Evolutionary conservation across 2,329 filamentous ascomycete genomes (phyloP).

Genomic region (Leptosphaerulina australis): DNA sequence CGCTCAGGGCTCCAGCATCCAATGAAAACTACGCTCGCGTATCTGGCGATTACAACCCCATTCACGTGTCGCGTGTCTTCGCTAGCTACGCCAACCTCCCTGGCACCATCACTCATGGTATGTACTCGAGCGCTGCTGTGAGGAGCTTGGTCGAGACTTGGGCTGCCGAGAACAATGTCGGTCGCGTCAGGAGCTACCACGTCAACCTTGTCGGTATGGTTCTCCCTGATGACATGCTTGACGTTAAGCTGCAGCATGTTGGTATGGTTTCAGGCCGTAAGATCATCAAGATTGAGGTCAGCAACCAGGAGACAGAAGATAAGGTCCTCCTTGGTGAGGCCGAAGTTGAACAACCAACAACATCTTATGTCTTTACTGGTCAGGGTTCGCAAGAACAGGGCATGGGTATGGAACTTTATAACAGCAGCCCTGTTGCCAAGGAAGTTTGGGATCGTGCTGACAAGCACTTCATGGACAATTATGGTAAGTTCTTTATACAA

Average conservation of each 20-base stretch:
- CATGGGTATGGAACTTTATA: constrained; percentile 99
- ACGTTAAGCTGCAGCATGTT: constrained; percentile 93
- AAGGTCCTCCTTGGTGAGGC: constrained; percentile 95
- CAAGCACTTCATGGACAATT: constrained; percentile 98
- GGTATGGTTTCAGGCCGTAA: constrained; percentile 98
- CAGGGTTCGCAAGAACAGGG: constrained; percentile 98
- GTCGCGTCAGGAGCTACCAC: constrained; percentile 96
- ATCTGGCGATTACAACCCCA: constrained; percentile 98
- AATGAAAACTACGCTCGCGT: constrained; percentile 98
- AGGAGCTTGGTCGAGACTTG: constrained; percentile 96
- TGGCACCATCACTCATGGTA: constrained; percentile 97
- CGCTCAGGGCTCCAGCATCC: constrained; percentile 87
- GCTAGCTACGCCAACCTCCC: constrained; percentile 93
- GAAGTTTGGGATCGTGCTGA: constrained; percentile 93
- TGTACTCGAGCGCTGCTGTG: constrained; percentile 98
- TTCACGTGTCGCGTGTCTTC: constrained; percentile 97
- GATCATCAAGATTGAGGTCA: constrained; percentile 98
- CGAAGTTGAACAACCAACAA: constrained; percentile 96
- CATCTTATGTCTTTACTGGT: constrained; percentile 96
- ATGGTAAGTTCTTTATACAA: constrained; percentile 64
- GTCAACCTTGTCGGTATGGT: constrained; percentile 99
- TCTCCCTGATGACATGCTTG: constrained; percentile 90
- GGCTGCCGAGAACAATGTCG: constrained; percentile 98
- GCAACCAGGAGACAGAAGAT: constrained; percentile 93
- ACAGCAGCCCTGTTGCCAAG: constrained; percentile 88